Percentiles rank a stretch among this genome's conserved stretches.
These are phyloP conservation scores for Lanmaoa pseudosensibilis DNA, from an alignment of 768 basidiomycete genomes.

Conservation along the genomic window DNA sequence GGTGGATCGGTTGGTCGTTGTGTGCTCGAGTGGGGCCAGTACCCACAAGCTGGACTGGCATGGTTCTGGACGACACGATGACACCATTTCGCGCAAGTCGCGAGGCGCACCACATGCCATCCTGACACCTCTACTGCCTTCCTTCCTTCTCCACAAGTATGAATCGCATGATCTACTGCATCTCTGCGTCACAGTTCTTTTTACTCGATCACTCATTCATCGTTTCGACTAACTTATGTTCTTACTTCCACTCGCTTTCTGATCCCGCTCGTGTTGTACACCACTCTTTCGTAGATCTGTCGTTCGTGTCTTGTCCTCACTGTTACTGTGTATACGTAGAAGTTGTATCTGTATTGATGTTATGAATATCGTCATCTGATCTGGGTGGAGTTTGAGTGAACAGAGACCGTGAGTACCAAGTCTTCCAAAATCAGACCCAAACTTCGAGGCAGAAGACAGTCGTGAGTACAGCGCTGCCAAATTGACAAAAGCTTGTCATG, in stretches of 20 bases:
- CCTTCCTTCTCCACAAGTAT: not conserved
- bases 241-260: not conserved
- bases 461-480: no score
- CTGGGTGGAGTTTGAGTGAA: not conserved
- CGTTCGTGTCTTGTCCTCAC: not conserved
- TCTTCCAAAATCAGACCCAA: no score
- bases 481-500: not conserved
- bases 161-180: not conserved
- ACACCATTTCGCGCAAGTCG: constrained; percentile 11
- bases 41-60: constrained; percentile 8
- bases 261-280: constrained; percentile 9
- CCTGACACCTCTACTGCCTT: not conserved
- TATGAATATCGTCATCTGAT: not conserved
- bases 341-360: constrained; percentile 4
- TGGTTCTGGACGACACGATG: not conserved
- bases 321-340: not conserved
- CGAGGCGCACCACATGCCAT: not conserved
- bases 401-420: not conserved
- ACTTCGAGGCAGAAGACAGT: no score
- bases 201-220: not conserved
- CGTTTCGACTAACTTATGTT: constrained; percentile 20
- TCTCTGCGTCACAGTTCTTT: not conserved
- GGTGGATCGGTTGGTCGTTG: not conserved
- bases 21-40: constrained; percentile 7
- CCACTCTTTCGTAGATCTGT: constrained; percentile 14